phyloP scores from a whole-genome alignment of 805 yeast species.

The Myxozyma kluyveri region DNA sequence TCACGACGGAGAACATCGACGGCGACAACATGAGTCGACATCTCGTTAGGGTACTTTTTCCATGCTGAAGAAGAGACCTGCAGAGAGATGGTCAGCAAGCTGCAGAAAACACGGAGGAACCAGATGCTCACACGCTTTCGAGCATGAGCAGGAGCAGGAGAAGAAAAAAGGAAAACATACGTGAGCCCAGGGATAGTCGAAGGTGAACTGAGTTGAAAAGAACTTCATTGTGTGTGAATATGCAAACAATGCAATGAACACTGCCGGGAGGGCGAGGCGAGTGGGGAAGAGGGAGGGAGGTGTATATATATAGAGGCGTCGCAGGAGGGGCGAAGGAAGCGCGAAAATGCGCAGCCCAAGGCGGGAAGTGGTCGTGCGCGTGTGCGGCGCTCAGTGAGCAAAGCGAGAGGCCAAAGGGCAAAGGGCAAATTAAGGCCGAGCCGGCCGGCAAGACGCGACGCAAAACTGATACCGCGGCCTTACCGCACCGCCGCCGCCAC shows the following conservation, averaged over 20 bases:
- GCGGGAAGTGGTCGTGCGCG: not conserved
- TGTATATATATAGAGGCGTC: not conserved
- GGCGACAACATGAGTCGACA: constrained; percentile 86
- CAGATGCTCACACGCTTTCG: not conserved
- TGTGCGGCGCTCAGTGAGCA: no score
- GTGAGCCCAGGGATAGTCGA: constrained; percentile 87
- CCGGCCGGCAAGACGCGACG: no score
- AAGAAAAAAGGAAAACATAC: constrained; percentile 57
- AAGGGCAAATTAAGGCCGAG: no score
- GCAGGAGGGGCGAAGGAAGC: not conserved
- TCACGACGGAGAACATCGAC: constrained; percentile 84
- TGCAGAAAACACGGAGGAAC: not conserved
- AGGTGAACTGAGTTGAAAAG: constrained; percentile 65
- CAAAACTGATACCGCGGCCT: no score
- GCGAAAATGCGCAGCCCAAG: not conserved
- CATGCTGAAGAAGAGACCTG: constrained; percentile 78
- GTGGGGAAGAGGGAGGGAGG: not conserved
- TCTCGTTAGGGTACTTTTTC: constrained; percentile 94
- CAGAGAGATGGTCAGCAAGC: constrained; percentile 57
- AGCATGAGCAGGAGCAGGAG: not conserved
- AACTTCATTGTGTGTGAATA: constrained; percentile 58
- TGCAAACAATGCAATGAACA: not conserved
- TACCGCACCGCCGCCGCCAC: no score
- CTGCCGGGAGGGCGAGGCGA: not conserved
- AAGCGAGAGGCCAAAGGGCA: no score